Evolutionary conservation across 805 yeast species (phyloP), one percentile per base, ranked within the genome.

Genomic region (Kazachstania africana): DNA sequence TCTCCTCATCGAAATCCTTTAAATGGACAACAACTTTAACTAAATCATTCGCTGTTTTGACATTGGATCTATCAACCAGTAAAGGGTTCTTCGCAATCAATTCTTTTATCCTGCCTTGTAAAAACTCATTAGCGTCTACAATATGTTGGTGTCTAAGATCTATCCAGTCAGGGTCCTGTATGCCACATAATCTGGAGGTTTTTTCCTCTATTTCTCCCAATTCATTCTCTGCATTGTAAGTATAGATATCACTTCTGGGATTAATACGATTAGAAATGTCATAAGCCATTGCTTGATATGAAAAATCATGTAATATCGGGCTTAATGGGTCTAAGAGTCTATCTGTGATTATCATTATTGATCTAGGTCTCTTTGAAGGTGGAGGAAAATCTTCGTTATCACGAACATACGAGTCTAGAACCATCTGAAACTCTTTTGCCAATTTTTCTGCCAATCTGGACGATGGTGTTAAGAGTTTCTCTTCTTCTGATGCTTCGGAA

Each of bases 231-330:
- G 71, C 66, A 27, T 59, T 50, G 47, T 76, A 81, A 20, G 49
- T 59, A 50, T 71, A 78, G n/a, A 49, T 47, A 41, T 66, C 60
- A 32, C 61, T 54, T 53, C 57, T 59, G 44, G 49, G 42, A 27
- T 66, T 60, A n/a, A 57, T 48, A 23, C 61, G 69, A 19, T 59
- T 60, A 2, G 68, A 66, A 17, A 78, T 57, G 53, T 88, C 98
- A 60, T 78, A 78, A 13, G 87, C 79, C 81, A 87, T 76, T 4
- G 96, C 87, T 57, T 88, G 94, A 55, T 87, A 91, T 16, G 78
- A 72, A 55, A 87, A 83, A 51, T 84, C 95, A 54, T 91, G 97
- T 33, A 87, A 57, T 28, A 91, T 52, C 0, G 96, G 95, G 5
- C 91, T 80, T 45, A 72, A 71, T 29, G 79, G 61, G 53, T 93